These are phyloP conservation scores for Hypomontagnella submonticulosa DNA, from an alignment of 495 filamentous ascomycete genomes.

Conservation along the genomic window DNA sequence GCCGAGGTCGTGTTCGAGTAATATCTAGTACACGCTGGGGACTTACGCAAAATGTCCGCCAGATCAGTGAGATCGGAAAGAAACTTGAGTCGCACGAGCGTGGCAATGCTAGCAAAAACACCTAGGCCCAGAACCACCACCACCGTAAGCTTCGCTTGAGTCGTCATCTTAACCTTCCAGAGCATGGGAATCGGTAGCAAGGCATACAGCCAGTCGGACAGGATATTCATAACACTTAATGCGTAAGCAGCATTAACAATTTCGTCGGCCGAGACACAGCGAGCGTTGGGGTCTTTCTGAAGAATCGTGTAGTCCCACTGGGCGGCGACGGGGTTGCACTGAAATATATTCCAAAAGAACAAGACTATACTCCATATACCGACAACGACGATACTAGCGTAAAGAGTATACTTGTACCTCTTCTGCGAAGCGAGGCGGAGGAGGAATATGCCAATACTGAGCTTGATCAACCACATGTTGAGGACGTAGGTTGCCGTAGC, in stretches of 20 bases:
- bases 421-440: conserved; percentile 51
- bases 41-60: conserved; percentile 53
- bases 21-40: background rate
- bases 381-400: conserved; percentile 49
- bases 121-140: conserved; percentile 52
- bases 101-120: conserved; percentile 56
- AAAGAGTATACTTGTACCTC: conserved; percentile 51
- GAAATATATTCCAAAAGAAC: conserved; percentile 57
- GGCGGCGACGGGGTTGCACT: conserved; percentile 49
- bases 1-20: background rate
- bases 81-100: conserved; percentile 53
- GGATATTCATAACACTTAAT: conserved; percentile 53
- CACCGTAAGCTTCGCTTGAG: conserved; percentile 52
- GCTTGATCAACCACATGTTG: conserved; percentile 60
- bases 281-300: conserved; percentile 31
- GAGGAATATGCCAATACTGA: conserved; percentile 57
- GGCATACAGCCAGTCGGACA: conserved; percentile 57
- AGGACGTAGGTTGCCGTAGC: conserved; percentile 52
- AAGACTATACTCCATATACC: conserved; percentile 51
- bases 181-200: conserved; percentile 57
- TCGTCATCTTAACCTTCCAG: conserved; percentile 55
- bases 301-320: conserved; percentile 57
- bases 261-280: conserved; percentile 49
- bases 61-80: conserved; percentile 49
- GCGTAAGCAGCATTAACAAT: conserved; percentile 55